phyloP scores from a whole-genome alignment of 2,329 filamentous ascomycete species.

The Sporothrix phasma region DNA sequence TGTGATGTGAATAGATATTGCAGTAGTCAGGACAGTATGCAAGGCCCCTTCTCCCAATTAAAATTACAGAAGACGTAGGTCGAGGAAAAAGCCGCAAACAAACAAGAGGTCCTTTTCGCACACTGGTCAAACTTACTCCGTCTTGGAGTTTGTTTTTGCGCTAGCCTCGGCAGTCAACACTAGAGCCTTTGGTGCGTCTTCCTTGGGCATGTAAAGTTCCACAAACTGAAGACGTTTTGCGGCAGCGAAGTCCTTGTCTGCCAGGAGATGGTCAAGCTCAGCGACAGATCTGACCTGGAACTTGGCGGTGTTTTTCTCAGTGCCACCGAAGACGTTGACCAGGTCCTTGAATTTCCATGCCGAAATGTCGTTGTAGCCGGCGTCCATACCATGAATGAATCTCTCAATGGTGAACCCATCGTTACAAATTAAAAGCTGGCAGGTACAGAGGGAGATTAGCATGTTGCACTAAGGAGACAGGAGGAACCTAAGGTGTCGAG shows the following conservation, averaged over 20 bases:
- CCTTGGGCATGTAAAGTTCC: conserved; percentile 69
- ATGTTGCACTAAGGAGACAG: too few species aligned
- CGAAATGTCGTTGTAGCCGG: conserved; percentile 69
- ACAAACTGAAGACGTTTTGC: conserved; percentile 56
- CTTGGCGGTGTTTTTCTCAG: conserved; percentile 16
- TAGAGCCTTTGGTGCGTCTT: conserved; percentile 64
- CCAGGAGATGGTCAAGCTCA: conserved; percentile 18
- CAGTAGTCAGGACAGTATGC: too few species aligned
- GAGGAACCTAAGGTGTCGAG: neutral
- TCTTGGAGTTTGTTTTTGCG: conserved; percentile 54
- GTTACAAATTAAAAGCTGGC: conserved; percentile 74
- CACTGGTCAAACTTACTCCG: conserved; percentile 19
- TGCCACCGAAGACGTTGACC: conserved; percentile 19
- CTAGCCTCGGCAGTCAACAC: conserved; percentile 61
- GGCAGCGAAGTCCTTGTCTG: conserved; percentile 30
- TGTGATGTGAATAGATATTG: too few species aligned
- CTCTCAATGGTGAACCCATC: conserved; percentile 85
- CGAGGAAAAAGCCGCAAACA: neutral
- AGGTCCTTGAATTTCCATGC: conserved; percentile 53
- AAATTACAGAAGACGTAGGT: too few species aligned
- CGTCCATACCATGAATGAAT: conserved; percentile 75
- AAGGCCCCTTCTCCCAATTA: too few species aligned
- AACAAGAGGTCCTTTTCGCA: neutral
- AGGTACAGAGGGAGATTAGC: neutral
- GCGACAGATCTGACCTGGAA: conserved; percentile 18